Evolutionary conservation across 1,284 basidiomycete species (phyloP), one percentile per base, ranked within the genome.

Genomic region (Tilletia indica): DNA sequence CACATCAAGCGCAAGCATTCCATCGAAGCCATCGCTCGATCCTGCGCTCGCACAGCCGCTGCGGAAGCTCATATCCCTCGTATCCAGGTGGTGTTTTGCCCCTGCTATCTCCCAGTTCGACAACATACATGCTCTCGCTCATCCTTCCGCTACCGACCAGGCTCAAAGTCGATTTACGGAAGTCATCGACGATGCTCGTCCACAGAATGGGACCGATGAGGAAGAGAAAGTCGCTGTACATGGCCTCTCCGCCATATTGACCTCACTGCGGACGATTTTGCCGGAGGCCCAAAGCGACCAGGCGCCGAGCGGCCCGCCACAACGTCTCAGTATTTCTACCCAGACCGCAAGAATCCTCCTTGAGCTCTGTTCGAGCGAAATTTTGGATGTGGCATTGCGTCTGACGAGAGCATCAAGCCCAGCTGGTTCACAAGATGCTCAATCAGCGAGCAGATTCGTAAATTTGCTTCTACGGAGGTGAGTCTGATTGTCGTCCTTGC

Each of bases 381-480:
- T 31, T 16, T 21, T 73, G 12, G 71, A 48, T 2, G 19, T 34
- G 3, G 71, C 69, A 4, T 16, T 73, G 38, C 56, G 71, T 4
- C 14, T 73, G 3, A 42, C 36, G 14, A 31, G 51, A 71, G 74
- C 45, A 70, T 75, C 56, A 12, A 25, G 42, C 16, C 51, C 51
- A 54, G 4, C 51, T 31, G 8, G 16, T 4, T n/a, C n/a, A 6
- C 25, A 54, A 11, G 16, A 31, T 54, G 25, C 51, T 8, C 51
- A 31, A n/a, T 31, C 25, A 1, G 11, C 56, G 34, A 58, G 16
- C 56, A 21, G 21, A 6, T 31, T 31, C 21, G 12, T 12, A 1
- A 34, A 58, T 12, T 5, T 58, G 21, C 5, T 34, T 58, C 56
- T 21, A 12, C 21, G 42, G 14, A 58, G 56, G 56, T 58, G 25